These are phyloP conservation scores for Leccinum arenicola DNA, from an alignment of 768 basidiomycete species.

Conservation along the genomic window DNA sequence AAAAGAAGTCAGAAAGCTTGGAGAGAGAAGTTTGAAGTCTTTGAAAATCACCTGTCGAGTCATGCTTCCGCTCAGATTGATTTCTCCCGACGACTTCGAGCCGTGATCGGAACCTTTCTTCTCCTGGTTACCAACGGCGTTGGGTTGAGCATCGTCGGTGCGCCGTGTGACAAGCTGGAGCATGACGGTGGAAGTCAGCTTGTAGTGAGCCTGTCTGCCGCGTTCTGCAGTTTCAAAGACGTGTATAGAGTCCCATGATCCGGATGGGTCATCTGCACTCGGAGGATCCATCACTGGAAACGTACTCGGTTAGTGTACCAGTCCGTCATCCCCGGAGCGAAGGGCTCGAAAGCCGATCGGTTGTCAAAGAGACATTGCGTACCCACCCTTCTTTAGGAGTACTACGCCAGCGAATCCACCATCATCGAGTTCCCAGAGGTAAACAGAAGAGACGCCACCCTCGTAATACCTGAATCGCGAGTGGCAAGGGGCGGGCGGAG, in stretches of 20 bases:
- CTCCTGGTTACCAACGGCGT: constrained; percentile 22
- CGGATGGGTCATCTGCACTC: constrained; percentile 60
- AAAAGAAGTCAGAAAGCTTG: constrained; percentile 6
- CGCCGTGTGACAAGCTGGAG: constrained; percentile 74
- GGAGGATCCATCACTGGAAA: constrained; percentile 58
- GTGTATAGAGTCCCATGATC: constrained; percentile 98
- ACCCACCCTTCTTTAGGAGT: constrained; percentile 87
- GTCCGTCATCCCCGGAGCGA: constrained; percentile 1
- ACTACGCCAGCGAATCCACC: constrained; percentile 97
- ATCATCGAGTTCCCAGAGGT: constrained; percentile 97
- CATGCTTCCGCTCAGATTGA: constrained; percentile 93
- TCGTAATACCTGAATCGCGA: constrained; percentile 77
- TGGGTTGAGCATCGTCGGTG: constrained; percentile 25
- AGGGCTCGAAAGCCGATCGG: constrained; percentile 1
- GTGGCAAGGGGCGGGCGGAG: background rate
- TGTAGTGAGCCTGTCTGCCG: constrained; percentile 91
- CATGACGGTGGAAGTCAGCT: constrained; percentile 96
- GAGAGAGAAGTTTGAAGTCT: constrained; percentile 5
- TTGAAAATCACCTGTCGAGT: constrained; percentile 78
- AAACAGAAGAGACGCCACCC: constrained; percentile 96
- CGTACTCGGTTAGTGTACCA: constrained; percentile 1
- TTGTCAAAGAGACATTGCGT: background rate
- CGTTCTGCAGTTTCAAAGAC: constrained; percentile 95
- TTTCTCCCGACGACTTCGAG: constrained; percentile 67
- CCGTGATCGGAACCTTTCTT: constrained; percentile 42